Conservation (phyloP, 768 basidiomycete genomes). For the Boletus reticuloceps region DNA sequence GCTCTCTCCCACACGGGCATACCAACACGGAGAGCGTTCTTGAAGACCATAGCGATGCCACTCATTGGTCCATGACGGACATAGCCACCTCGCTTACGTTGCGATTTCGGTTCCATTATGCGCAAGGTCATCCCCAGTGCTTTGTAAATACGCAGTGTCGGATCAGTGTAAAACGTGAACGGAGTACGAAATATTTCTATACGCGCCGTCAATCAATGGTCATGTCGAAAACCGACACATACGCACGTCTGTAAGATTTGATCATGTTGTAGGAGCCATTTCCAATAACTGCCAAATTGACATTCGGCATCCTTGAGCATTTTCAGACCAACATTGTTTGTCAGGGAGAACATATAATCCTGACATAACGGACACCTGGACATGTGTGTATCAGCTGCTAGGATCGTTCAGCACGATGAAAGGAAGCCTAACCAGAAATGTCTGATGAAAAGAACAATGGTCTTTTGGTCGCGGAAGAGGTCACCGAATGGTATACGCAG, state of each 20-base stretch:
- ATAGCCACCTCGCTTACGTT: slow-evolving; percentile 53
- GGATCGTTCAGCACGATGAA: slow-evolving; percentile 1
- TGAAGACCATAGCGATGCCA: slow-evolving; percentile 72
- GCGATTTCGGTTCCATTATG: slow-evolving; percentile 40
- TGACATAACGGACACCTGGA: slow-evolving; percentile 76
- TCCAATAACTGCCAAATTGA: slow-evolving; percentile 71
- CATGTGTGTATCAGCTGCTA: not conserved
- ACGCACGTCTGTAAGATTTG: slow-evolving; percentile 64
- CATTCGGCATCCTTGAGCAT: slow-evolving; percentile 46
- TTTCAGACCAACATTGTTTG: slow-evolving; percentile 45
- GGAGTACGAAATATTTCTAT: slow-evolving; percentile 68
- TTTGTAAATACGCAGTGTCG: slow-evolving; percentile 61
- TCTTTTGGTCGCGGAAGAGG: slow-evolving; percentile 54
- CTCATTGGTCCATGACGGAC: slow-evolving; percentile 61
- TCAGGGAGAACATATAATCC: slow-evolving; percentile 78
- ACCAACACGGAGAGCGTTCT: slow-evolving; percentile 64
- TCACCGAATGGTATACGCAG: slow-evolving; percentile 64
- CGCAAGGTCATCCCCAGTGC: slow-evolving; percentile 73
- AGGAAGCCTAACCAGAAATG: slow-evolving; percentile 66
- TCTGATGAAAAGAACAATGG: slow-evolving; percentile 81
- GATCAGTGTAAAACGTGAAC: slow-evolving; percentile 80
- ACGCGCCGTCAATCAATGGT: not conserved
- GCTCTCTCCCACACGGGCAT: slow-evolving; percentile 84
- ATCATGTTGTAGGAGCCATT: slow-evolving; percentile 79
- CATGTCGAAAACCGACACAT: not conserved